Conservation (phyloP, 2,329 filamentous ascomycete species). For the Aspergillus flavus region DNA sequence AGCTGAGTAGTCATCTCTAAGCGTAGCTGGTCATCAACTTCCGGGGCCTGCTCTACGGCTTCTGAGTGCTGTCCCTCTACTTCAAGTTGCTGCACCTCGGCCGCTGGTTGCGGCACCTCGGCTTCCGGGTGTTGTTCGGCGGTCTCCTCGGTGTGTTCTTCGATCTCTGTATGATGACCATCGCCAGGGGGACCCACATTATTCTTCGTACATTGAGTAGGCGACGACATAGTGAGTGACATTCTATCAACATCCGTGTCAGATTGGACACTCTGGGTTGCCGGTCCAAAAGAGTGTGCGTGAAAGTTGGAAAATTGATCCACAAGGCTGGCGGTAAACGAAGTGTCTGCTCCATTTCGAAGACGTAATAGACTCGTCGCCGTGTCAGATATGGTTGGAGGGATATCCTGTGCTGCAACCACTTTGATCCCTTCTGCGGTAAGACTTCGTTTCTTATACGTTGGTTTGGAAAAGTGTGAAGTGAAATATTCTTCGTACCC, state of each 20-base stretch:
- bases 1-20: not conserved
- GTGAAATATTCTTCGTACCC: conserved; percentile 45
- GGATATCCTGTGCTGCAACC: conserved; percentile 28
- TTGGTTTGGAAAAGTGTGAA: conserved; percentile 32
- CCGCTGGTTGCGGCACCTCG: not conserved
- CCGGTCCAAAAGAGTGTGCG: conserved; percentile 24
- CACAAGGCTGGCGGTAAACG: conserved; percentile 32
- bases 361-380: conserved; percentile 3
- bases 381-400: conserved; percentile 6
- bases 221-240: conserved; percentile 11
- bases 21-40: not conserved
- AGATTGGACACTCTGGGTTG: conserved; percentile 8
- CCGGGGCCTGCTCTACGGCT: not conserved
- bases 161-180: not conserved
- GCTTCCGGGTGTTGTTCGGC: not conserved
- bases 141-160: not conserved
- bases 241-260: conserved; percentile 18
- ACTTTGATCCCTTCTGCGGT: conserved; percentile 33
- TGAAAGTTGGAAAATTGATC: conserved; percentile 28
- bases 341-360: conserved; percentile 12
- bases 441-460: conserved; percentile 42
- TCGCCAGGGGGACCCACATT: not conserved
- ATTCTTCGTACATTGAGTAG: conserved; percentile 1
- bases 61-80: not conserved
- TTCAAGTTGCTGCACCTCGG: not conserved